Conservation (phyloP, 257 asterid species). For the Gynochthodes officinalis region DNA sequence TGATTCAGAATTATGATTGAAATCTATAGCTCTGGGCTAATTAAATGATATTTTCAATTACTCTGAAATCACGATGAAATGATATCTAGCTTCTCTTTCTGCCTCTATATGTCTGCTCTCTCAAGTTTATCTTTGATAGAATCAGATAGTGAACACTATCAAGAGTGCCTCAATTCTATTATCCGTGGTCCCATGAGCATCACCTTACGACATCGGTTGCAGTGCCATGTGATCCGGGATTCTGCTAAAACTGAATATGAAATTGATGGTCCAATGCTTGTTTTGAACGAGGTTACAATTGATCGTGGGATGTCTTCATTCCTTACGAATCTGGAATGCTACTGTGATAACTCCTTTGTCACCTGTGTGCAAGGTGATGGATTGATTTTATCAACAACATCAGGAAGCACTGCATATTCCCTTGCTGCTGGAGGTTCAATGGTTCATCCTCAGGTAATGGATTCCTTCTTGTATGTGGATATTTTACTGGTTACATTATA, state of each 20-base stretch:
- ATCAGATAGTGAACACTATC: slow-evolving; percentile 85
- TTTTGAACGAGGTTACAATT: slow-evolving; percentile 89
- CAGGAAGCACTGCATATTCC: slow-evolving; percentile 99
- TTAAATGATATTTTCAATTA: background rate
- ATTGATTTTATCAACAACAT: slow-evolving; percentile 81
- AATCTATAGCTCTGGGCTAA: background rate
- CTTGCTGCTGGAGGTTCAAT: slow-evolving; percentile 99
- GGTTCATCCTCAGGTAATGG: slow-evolving; percentile 96
- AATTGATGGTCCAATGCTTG: slow-evolving; percentile 80
- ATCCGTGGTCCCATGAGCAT: slow-evolving; percentile 84
- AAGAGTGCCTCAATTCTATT: slow-evolving; percentile 56
- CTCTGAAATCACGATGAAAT: background rate
- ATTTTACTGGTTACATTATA: background rate
- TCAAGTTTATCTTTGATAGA: slow-evolving; percentile 42
- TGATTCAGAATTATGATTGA: background rate
- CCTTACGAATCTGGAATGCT: slow-evolving; percentile 90
- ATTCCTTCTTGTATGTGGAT: background rate
- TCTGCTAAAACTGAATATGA: slow-evolving; percentile 80
- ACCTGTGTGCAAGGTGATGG: slow-evolving; percentile 98
- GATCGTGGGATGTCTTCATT: slow-evolving; percentile 94
- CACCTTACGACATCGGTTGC: slow-evolving; percentile 86
- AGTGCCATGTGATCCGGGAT: slow-evolving; percentile 79
- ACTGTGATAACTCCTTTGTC: slow-evolving; percentile 81
- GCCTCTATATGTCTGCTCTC: background rate
- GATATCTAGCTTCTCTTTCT: background rate